A percentile compares a stretch with the other conserved stretches of the same genome.
These are phyloP conservation scores for Globisporangium apiculatum DNA, from an alignment of 352 stramenopile species.

Conservation along the genomic window DNA sequence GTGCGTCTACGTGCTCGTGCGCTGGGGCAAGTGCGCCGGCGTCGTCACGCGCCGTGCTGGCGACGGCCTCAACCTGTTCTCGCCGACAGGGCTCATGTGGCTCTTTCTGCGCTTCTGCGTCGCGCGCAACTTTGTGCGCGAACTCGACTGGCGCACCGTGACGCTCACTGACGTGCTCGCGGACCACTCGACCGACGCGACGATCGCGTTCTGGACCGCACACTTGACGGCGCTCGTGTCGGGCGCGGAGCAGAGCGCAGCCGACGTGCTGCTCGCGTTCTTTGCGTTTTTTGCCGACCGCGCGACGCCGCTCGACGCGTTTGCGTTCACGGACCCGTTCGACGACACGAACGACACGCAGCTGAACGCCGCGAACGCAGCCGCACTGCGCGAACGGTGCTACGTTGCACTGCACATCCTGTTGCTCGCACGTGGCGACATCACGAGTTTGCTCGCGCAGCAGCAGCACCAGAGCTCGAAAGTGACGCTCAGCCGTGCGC, in stretches of 20 bases:
- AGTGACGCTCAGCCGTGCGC: conserved; percentile 64
- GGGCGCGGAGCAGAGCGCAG: conserved; percentile 23
- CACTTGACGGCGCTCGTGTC: conserved; percentile 37
- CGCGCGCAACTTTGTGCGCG: conserved; percentile 33
- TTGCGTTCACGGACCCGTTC: conserved; percentile 52
- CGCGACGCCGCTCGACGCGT: conserved; percentile 31
- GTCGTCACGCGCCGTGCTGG: conserved; percentile 51
- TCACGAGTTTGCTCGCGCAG: conserved; percentile 45
- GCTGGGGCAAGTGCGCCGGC: conserved; percentile 64
- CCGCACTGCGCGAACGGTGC: conserved; percentile 53
- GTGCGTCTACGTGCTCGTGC: conserved; percentile 60
- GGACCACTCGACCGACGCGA: conserved; percentile 37
- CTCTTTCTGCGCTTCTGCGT: conserved; percentile 65
- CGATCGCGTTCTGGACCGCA: conserved; percentile 58
- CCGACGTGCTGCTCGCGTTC: conserved; percentile 53
- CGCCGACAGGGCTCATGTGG: conserved; percentile 65
- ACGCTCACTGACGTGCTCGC: conserved; percentile 26
- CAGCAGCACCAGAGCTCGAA: conserved; percentile 43
- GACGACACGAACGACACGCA: conserved; percentile 60
- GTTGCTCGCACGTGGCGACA: conserved; percentile 49
- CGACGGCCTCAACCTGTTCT: conserved; percentile 48
- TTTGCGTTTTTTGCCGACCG: conserved; percentile 49
- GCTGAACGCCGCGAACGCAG: conserved; percentile 30
- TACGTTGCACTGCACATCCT: conserved; percentile 60
- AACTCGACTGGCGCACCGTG: conserved; percentile 28